Evolutionary conservation across 2,329 filamentous ascomycete species (phyloP).

Genomic region (Penicillium griseofulvum): DNA sequence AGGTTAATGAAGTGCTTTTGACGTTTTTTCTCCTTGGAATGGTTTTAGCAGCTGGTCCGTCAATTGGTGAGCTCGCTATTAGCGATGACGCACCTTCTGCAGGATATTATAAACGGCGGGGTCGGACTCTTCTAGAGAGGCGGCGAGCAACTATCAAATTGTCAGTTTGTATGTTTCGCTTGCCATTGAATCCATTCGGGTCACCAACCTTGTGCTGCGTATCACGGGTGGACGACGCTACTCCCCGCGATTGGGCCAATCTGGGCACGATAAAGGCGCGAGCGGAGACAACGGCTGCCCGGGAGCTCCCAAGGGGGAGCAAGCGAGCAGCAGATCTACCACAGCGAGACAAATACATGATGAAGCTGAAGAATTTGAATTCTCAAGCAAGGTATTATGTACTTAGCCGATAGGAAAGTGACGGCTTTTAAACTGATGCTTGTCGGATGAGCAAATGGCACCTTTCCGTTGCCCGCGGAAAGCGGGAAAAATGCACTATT

Average conservation of each 20-base stretch:
- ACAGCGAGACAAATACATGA: conserved; percentile 40
- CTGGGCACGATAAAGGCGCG: conserved; percentile 22
- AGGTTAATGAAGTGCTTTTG: conserved; percentile 99
- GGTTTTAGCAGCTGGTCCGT: conserved; percentile 15
- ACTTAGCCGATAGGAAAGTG: conserved; percentile 23
- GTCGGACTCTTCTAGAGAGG: conserved; percentile 78
- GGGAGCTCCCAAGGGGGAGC: conserved; percentile 31
- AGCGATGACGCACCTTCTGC: conserved; percentile 66
- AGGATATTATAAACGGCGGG: conserved; percentile 84
- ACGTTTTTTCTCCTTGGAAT: conserved; percentile 81
- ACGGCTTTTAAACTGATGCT: conserved; percentile 18
- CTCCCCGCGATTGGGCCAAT: conserved; percentile 36
- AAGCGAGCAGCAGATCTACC: conserved; percentile 33
- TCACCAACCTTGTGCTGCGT: conserved; percentile 42
- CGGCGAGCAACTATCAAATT: conserved; percentile 66
- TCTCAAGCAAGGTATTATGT: conserved; percentile 10
- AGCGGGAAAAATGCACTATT: conserved; percentile 29
- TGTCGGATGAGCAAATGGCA: conserved; percentile 14
- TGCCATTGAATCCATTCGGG: neutral
- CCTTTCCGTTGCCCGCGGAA: conserved; percentile 40
- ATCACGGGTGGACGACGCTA: conserved; percentile 38
- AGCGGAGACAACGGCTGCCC: conserved; percentile 20
- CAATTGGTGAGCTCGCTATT: conserved; percentile 6
- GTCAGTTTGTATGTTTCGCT: conserved; percentile 9
- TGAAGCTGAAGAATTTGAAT: conserved; percentile 13